These are phyloP conservation scores for Phylloporus sp. DNA, from an alignment of 768 basidiomycete species.

Conservation along the genomic window DNA sequence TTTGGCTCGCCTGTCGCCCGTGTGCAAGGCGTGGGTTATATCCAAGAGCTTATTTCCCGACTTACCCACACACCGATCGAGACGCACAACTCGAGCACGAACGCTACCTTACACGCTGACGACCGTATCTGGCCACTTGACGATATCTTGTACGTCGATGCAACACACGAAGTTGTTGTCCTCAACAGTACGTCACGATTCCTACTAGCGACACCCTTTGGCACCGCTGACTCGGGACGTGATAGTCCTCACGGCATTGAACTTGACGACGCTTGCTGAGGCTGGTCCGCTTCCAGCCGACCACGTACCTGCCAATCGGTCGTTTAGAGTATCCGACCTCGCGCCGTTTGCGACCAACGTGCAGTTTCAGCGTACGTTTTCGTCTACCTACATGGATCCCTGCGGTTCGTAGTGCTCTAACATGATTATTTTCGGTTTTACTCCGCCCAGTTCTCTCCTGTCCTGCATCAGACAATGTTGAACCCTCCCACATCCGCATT, in stretches of 20 bases:
- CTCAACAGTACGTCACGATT: slow-evolving; percentile 55
- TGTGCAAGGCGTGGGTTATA: slow-evolving; percentile 71
- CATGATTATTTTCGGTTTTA: background rate
- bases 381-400: background rate
- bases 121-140: slow-evolving; percentile 64
- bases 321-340: slow-evolving; percentile 71
- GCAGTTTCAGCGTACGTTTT: slow-evolving; percentile 73
- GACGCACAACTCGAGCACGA: slow-evolving; percentile 76
- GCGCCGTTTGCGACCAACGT: slow-evolving; percentile 87
- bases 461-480: slow-evolving; percentile 15
- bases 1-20: slow-evolving; percentile 81
- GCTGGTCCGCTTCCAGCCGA: slow-evolving; percentile 72
- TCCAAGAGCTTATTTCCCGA: slow-evolving; percentile 80
- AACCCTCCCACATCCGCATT: slow-evolving; percentile 60
- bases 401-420: background rate
- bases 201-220: background rate
- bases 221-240: background rate
- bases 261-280: slow-evolving; percentile 67
- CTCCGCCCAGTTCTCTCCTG: slow-evolving; percentile 55
- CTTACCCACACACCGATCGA: slow-evolving; percentile 71
- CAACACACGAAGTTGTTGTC: slow-evolving; percentile 88
- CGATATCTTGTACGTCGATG: slow-evolving; percentile 78
- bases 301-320: slow-evolving; percentile 58
- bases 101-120: slow-evolving; percentile 71
- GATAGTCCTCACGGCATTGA: slow-evolving; percentile 77